Evolutionary conservation across 1,139 yeast genomes (phyloP).

Genomic region (Pichia sp.): DNA sequence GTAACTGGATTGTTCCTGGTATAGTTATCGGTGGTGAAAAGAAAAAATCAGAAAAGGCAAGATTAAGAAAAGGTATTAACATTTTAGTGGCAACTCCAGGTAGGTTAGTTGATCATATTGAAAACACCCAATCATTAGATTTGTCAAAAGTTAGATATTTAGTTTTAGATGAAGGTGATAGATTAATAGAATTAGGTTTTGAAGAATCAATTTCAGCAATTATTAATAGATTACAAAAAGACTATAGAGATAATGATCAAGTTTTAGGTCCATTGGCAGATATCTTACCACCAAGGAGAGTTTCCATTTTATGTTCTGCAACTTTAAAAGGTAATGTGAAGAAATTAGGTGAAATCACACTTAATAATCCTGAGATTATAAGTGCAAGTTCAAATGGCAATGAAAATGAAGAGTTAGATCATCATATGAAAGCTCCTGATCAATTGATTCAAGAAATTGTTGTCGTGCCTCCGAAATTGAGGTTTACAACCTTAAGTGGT

Average conservation of each 20-base stretch:
- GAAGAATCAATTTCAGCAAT: conserved; percentile 86
- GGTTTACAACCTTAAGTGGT: conserved; percentile 77
- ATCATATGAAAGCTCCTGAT: conserved; percentile 67
- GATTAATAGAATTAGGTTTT: conserved; percentile 89
- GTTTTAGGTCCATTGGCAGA: conserved; percentile 39
- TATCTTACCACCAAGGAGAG: conserved; percentile 60
- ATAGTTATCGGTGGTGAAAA: conserved; percentile 93
- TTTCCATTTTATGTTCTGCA: conserved; percentile 88
- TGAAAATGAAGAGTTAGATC: conserved; percentile 23
- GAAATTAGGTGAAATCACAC: conserved; percentile 69
- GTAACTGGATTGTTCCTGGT: conserved; percentile 85
- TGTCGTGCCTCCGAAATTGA: conserved; percentile 84
- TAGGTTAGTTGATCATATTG: conserved; percentile 84
- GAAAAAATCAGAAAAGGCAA: conserved; percentile 86
- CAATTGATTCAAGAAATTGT: conserved; percentile 75
- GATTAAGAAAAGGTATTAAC: conserved; percentile 85
- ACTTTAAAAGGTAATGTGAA: conserved; percentile 80
- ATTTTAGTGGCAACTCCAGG: conserved; percentile 91
- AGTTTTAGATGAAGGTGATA: conserved; percentile 92
- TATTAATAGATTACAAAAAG: conserved; percentile 48
- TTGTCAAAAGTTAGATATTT: conserved; percentile 73
- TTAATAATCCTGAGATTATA: conserved; percentile 33
- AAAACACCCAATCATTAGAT: conserved; percentile 72
- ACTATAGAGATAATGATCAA: conserved; percentile 33
- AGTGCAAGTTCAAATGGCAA: conserved; percentile 37